These are phyloP conservation scores for Lunularia cruciata DNA, from an alignment of 225 moss, liverwort and hornwort species.

Conservation along the genomic window DNA sequence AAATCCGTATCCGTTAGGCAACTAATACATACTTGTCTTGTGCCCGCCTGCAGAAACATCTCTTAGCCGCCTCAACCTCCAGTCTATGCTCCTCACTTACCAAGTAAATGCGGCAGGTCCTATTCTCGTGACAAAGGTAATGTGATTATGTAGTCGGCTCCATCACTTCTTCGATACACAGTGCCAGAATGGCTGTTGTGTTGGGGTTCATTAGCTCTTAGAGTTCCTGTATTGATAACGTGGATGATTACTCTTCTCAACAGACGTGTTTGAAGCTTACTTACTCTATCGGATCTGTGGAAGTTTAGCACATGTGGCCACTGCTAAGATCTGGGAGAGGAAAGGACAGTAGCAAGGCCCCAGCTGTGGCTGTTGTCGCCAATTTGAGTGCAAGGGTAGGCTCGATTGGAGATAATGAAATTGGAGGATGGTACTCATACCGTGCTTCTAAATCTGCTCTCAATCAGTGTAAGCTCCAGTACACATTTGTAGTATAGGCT, in stretches of 20 bases:
- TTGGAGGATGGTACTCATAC: slow-evolving; percentile 97
- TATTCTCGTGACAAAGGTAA: slow-evolving; percentile 84
- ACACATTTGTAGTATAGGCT: too few relatives aligned
- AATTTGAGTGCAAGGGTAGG: slow-evolving; percentile 95
- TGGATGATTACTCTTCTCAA: too few relatives aligned
- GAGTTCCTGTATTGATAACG: too few relatives aligned
- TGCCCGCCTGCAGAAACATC: slow-evolving; percentile 69
- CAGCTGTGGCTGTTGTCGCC: slow-evolving; percentile 70
- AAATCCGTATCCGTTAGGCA: not conserved
- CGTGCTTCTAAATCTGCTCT: slow-evolving; percentile 97
- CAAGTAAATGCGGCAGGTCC: slow-evolving; percentile 88
- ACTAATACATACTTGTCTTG: not conserved
- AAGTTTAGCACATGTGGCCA: slow-evolving; percentile 74
- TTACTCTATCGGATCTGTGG: too few relatives aligned
- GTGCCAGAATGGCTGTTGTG: too few relatives aligned
- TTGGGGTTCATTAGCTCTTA: too few relatives aligned
- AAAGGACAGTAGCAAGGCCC: slow-evolving; percentile 51
- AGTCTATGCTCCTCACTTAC: slow-evolving; percentile 66
- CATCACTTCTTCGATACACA: too few relatives aligned
- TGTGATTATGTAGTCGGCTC: too few relatives aligned
- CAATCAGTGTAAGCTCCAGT: slow-evolving; percentile 93
- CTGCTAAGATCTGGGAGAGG: slow-evolving; percentile 72
- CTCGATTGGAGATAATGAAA: slow-evolving; percentile 85
- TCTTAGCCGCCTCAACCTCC: slow-evolving; percentile 62
- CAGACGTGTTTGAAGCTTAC: too few relatives aligned